These are phyloP conservation scores for Phytophthora sp. DNA, from an alignment of 352 stramenopile species.

Conservation along the genomic window DNA sequence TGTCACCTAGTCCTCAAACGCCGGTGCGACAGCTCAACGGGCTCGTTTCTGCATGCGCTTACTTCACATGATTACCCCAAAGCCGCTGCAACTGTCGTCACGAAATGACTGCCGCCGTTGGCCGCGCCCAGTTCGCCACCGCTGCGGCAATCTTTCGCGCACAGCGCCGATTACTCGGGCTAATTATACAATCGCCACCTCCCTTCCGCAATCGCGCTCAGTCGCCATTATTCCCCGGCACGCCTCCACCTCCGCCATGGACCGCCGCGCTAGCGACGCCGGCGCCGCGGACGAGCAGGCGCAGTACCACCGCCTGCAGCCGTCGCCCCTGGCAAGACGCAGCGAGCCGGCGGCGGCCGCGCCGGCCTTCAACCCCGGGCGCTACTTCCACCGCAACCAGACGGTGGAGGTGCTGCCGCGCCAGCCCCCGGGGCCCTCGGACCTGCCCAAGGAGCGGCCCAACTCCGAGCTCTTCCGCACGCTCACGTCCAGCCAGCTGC, in stretches of 20 bases:
- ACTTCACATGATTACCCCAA: not conserved
- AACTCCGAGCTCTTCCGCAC: slow-evolving; percentile 77
- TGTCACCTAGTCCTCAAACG: not conserved
- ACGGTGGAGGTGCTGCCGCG: slow-evolving; percentile 74
- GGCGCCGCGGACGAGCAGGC: slow-evolving; percentile 18
- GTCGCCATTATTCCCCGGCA: slow-evolving; percentile 20
- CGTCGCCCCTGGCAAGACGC: slow-evolving; percentile 17
- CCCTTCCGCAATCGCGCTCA: slow-evolving; percentile 10
- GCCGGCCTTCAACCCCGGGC: slow-evolving; percentile 20
- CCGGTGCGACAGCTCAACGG: slow-evolving; percentile 1
- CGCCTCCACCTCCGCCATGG: slow-evolving; percentile 15
- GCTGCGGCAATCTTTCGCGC: slow-evolving; percentile 11
- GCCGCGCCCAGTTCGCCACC: not conserved
- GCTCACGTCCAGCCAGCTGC: slow-evolving; percentile 65
- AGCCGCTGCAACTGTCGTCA: not conserved
- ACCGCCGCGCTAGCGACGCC: slow-evolving; percentile 17
- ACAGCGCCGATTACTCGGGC: slow-evolving; percentile 9
- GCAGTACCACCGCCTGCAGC: slow-evolving; percentile 37
- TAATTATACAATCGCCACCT: slow-evolving; percentile 9
- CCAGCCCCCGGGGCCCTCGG: slow-evolving; percentile 10
- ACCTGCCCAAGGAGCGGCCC: slow-evolving; percentile 48
- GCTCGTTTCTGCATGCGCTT: slow-evolving; percentile 2
- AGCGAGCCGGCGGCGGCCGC: slow-evolving; percentile 7
- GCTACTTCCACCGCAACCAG: slow-evolving; percentile 74
- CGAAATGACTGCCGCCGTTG: not conserved